Conservation (phyloP, 441 rosid genomes). For the Gossypium davidsonii region DNA sequence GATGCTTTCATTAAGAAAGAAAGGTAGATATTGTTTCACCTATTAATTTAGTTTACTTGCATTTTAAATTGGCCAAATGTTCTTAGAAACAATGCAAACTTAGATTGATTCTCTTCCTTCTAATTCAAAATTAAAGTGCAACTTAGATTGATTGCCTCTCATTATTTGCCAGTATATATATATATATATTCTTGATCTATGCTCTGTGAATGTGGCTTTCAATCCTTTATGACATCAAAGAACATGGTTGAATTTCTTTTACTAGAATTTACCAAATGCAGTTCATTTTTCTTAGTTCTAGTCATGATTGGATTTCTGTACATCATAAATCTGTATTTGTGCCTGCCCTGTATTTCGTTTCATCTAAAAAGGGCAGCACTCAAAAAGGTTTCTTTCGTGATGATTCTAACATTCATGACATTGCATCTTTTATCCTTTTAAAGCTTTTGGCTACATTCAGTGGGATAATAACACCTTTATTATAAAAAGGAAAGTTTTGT, state of each 20-base stretch:
- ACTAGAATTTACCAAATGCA: neutral
- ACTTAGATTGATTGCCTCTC: neutral
- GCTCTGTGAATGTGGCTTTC: neutral
- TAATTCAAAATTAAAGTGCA: neutral
- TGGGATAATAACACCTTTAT: slow-evolving; percentile 13
- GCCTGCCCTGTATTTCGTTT: neutral
- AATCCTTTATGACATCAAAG: neutral
- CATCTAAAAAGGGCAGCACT: neutral
- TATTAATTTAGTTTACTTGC: slow-evolving; percentile 1
- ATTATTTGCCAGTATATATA: neutral
- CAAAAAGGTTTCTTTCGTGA: no score
- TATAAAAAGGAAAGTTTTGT: neutral
- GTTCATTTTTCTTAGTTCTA: neutral
- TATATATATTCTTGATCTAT: neutral
- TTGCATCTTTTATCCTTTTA: neutral
- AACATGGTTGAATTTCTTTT: neutral
- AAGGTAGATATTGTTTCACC: slow-evolving; percentile 5
- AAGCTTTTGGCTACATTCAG: slow-evolving; percentile 3
- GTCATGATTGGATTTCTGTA: no score
- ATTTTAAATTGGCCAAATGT: neutral
- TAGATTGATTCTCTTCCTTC: neutral
- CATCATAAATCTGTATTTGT: neutral
- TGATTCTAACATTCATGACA: neutral
- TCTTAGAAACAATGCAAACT: slow-evolving; percentile 9
- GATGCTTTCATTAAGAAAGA: slow-evolving; percentile 3